Evolutionary conservation across 192 early-diverging fungal species (phyloP).

Genomic region (Linderina pennispora): DNA sequence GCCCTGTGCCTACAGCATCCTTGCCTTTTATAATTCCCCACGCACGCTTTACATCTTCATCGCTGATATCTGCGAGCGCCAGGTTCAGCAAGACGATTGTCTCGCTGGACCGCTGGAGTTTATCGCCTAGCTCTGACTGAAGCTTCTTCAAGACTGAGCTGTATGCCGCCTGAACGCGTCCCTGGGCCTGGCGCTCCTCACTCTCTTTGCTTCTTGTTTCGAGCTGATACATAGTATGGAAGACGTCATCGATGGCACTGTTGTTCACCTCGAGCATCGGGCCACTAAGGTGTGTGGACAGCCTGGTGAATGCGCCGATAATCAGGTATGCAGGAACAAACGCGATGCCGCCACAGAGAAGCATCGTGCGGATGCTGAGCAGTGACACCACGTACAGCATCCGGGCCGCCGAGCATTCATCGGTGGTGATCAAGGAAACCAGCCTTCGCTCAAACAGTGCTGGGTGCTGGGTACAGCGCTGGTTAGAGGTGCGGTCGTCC

Average conservation of each 20-base stretch:
- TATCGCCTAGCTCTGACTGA: conserved; percentile 10
- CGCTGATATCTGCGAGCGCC: background rate
- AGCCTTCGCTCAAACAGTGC: conserved; percentile 5
- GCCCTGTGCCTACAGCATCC: too few species aligned
- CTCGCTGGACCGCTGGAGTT: conserved; percentile 1
- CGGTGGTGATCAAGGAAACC: conserved; percentile 3
- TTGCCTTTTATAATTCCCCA: too few species aligned
- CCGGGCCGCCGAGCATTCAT: conserved; percentile 19
- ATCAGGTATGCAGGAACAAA: conserved; percentile 18
- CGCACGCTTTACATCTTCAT: background rate
- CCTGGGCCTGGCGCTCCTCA: background rate
- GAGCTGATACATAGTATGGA: conserved; percentile 5
- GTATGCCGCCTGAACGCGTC: conserved; percentile 10
- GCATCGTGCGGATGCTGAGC: conserved; percentile 20
- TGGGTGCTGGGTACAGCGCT: background rate
- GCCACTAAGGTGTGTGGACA: background rate
- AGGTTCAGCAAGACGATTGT: conserved; percentile 8
- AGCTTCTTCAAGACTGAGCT: conserved; percentile 9
- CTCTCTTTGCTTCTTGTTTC: background rate
- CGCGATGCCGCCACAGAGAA: conserved; percentile 6
- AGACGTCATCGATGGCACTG: conserved; percentile 5
- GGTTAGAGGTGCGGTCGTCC: background rate
- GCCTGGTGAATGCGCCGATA: conserved; percentile 10
- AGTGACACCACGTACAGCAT: conserved; percentile 12
- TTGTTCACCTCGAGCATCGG: conserved; percentile 6